Evolutionary conservation across 1,284 basidiomycete species (phyloP), one percentile per base, ranked within the genome.

Genomic region (Fereydounia khargensis): DNA sequence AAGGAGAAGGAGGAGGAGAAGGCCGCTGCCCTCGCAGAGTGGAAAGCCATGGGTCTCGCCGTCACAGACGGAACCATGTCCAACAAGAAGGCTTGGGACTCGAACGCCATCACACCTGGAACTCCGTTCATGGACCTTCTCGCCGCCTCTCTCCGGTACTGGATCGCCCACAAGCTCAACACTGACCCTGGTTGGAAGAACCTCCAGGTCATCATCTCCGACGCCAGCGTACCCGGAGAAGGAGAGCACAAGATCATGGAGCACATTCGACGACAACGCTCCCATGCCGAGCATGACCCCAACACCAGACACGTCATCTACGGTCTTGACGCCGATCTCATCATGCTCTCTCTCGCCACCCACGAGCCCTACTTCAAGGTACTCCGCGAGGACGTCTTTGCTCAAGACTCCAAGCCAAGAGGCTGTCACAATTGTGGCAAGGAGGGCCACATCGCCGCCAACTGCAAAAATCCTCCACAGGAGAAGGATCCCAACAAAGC

Each of bases 201-300:
- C 34, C 41, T 62, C 17, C 46, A 97, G 81, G 88, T 99, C 56
- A 86, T 98, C 61, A 90, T 99, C 53, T 98, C 95, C 2, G 95
- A 98, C 68, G 90, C 94, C 2, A 87, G 88, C 46, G 95, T 98
- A 9, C 94, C 94, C 1, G 94, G 94, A 60, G 95, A 99, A 78
- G 95, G 95, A 73, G 95, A 99, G 77, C 95, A 99, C 79, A 99
- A 99, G 80, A 97, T 99, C 65, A 97, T 99, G 90, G 95, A 98
- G 74, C 96, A 85, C 77, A 95, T 99, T 61, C 82, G 95, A 49
- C 83, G 92, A 37, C 91, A 96, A 71, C 83, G 95, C 38, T 82
- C 83, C 36, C 88, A 95, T 71, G 83, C 85, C 24, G 86, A 86
- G 10, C 87, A 97, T 79, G 87, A 98, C 77, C 86, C 95, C 22